Conservation (phyloP, 2,329 filamentous ascomycete genomes). For the Mollisiaceae sp. region DNA sequence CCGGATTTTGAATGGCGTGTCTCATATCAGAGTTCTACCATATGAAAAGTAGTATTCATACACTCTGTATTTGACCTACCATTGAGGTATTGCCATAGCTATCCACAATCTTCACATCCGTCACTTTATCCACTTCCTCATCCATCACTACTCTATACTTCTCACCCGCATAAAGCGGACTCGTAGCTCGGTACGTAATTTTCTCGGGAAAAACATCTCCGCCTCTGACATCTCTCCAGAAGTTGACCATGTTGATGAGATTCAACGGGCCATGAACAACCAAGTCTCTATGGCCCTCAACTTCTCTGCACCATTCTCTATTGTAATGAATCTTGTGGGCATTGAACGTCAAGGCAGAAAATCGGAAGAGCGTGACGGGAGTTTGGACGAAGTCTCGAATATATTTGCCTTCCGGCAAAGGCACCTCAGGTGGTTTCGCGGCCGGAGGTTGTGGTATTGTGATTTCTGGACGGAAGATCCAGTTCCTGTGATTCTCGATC, state of each 20-base stretch:
- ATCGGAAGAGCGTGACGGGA: slow-evolving; percentile 66
- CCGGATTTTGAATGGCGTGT: no score
- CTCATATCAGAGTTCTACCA: no score
- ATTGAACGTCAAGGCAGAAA: slow-evolving; percentile 85
- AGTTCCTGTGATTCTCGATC: slow-evolving; percentile 34
- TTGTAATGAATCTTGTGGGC: slow-evolving; percentile 87
- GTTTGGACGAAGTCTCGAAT: slow-evolving; percentile 43
- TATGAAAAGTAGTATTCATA: neutral
- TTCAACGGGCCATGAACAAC: slow-evolving; percentile 84
- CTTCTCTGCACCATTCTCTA: slow-evolving; percentile 51
- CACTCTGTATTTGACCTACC: slow-evolving; percentile 39
- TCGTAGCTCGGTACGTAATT: slow-evolving; percentile 54
- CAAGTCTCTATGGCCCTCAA: slow-evolving; percentile 65
- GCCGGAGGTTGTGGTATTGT: slow-evolving; percentile 33
- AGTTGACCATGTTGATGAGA: slow-evolving; percentile 72
- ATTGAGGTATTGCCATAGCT: slow-evolving; percentile 41
- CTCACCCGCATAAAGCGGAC: slow-evolving; percentile 55
- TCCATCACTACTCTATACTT: slow-evolving; percentile 51
- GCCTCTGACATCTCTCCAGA: slow-evolving; percentile 59
- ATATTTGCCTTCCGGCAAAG: slow-evolving; percentile 31
- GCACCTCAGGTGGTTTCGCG: slow-evolving; percentile 23
- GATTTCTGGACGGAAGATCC: slow-evolving; percentile 41
- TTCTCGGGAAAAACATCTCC: slow-evolving; percentile 46
- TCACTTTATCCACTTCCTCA: slow-evolving; percentile 40
- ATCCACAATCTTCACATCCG: slow-evolving; percentile 37